Evolutionary conservation across 2,329 filamentous ascomycete species (phyloP), one percentile per base, ranked within the genome.

Genomic region (Lasiodiplodia hormozganensis): DNA sequence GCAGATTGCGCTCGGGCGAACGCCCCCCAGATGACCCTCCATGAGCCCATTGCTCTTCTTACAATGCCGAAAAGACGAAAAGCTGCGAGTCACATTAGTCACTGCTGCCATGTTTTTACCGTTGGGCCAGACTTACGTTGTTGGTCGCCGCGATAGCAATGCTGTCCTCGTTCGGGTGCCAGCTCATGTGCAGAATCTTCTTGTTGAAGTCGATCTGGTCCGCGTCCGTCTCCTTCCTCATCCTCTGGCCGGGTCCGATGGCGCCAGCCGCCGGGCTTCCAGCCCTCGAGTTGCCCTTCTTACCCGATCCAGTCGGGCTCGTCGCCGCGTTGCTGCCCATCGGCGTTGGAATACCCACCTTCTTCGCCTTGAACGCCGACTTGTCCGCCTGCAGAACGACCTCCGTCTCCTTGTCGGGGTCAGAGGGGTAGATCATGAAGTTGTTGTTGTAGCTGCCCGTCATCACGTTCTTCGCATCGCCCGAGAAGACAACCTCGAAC

Each of bases 201-300:
- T 98, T 99, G 87, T 98, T 98, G 83, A 98, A 99, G 82, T 99
- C 96, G 81, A 98, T 98, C 84, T 98, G 95, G 81, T 99, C 95
- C 69, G 96, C 96, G 81, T 99, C 96, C 65, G 96, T 99, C 85
- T 99, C 96, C 84, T 97, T 98, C 77, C 94, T 91, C 96, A 99
- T 98, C 75, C 96, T 89, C 79, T 96, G 93, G 68, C 93, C 94
- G 77, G 94, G 92, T 54, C 91, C 91, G 67, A 87, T 85, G 36
- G 79, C 81, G 64, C 89, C 89, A 62, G 89, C 90, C 40, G 92
- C 92, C 70, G 96, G 95, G 79, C 94, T 97, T 73, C 90, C 92
- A 69, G 94, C 93, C 82, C 96, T 89, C 71, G 94, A 97, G 62
- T 90, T 90, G 68, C 90, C 89, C 86, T 97, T 97, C 88, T 97